A percentile compares a stretch with the other conserved stretches of the same genome.
Conservation (phyloP, 208 protist species). For the Leishmania tropica region DNA sequence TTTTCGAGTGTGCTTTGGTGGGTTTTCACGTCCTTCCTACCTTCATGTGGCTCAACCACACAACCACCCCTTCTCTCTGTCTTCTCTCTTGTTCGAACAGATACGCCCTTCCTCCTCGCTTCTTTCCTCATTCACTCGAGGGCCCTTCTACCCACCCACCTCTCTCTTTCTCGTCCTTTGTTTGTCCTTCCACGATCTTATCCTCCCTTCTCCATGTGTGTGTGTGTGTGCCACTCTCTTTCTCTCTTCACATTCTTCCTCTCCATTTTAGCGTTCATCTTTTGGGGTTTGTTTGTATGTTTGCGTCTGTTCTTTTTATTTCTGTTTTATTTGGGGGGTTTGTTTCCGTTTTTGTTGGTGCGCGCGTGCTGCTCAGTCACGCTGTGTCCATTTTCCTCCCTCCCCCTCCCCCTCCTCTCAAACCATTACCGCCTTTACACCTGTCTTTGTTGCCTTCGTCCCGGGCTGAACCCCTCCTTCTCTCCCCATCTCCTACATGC, state of each 20-base stretch:
- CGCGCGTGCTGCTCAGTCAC: background rate
- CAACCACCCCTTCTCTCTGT: background rate
- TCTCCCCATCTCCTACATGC: background rate
- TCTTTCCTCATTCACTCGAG: background rate
- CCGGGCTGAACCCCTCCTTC: background rate
- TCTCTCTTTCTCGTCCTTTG: background rate
- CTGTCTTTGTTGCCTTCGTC: constrained; percentile 3
- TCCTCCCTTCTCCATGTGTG: constrained; percentile 3
- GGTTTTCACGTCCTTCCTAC: background rate
- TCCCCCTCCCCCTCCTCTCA: background rate
- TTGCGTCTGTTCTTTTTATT: background rate
- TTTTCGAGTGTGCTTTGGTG: background rate
- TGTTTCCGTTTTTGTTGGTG: background rate
- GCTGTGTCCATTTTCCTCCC: background rate
- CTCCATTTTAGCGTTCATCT: constrained; percentile 6
- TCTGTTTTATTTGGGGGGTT: background rate
- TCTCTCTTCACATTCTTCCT: background rate
- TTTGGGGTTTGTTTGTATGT: background rate
- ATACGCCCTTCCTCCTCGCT: background rate
- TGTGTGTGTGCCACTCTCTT: background rate
- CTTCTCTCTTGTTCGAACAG: background rate
- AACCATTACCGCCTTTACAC: background rate
- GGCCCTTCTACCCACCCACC: background rate
- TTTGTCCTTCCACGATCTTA: background rate
- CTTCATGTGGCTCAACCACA: background rate